A percentile compares a stretch with the other conserved stretches of the same genome.
These are phyloP conservation scores for Ramalina peruviana DNA, from an alignment of 495 filamentous ascomycete genomes.

Conservation along the genomic window DNA sequence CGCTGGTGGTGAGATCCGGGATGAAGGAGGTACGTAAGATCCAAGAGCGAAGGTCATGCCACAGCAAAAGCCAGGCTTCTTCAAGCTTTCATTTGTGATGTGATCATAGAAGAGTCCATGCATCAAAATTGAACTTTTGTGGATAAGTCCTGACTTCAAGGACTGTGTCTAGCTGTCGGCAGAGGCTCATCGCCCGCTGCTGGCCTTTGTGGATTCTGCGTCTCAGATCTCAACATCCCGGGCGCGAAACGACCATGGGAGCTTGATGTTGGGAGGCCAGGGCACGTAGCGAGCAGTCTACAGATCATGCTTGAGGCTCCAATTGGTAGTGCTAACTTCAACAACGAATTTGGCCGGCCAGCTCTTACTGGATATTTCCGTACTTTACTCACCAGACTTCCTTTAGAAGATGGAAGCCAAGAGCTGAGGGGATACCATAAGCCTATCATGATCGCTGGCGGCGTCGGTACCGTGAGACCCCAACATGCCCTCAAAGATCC, in stretches of 20 bases:
- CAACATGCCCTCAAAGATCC: constrained; percentile 78
- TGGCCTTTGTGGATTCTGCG: constrained; percentile 82
- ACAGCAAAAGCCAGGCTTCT: no score
- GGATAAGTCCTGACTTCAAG: not conserved
- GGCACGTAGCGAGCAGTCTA: constrained; percentile 80
- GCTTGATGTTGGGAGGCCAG: constrained; percentile 72
- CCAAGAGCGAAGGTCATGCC: no score
- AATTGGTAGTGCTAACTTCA: constrained; percentile 36
- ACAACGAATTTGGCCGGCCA: constrained; percentile 97
- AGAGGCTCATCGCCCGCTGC: constrained; percentile 87
- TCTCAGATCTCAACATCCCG: constrained; percentile 84
- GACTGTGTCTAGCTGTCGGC: constrained; percentile 48
- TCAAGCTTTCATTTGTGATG: no score
- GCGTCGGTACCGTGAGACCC: constrained; percentile 88
- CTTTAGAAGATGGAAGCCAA: constrained; percentile 41
- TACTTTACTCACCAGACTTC: constrained; percentile 59
- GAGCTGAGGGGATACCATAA: constrained; percentile 92
- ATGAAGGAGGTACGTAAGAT: no score
- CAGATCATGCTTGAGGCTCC: constrained; percentile 91
- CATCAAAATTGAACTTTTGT: not conserved
- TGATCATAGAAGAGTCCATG: no score
- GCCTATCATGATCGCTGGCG: constrained; percentile 97
- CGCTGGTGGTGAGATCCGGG: not conserved
- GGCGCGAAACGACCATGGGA: constrained; percentile 77
- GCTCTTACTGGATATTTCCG: constrained; percentile 81